Base-by-base conservation (phyloP, 371 early-diverging fungal genomes). In the Saksenaea oblongispora region DNA sequence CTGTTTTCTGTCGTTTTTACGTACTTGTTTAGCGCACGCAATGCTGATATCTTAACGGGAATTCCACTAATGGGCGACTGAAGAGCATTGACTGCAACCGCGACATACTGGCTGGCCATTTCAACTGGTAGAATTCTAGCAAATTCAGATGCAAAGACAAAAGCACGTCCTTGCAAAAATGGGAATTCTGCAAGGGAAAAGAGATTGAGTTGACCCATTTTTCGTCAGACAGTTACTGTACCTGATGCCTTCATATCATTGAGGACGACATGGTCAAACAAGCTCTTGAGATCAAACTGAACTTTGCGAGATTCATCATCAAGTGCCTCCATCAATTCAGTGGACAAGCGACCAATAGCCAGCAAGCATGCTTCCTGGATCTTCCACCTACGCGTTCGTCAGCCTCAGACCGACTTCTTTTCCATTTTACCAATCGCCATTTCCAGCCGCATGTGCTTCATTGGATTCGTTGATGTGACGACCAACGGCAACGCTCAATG, bases 91-190 rank as follows among this genome's bases (percentile, higher is more conserved):
- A 90, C 89, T 22, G 93, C 87, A 15, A 91, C 91, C 24, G 79
- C 69, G 24, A 95, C 83, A 71, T 90, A 93, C 36, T 90, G 86
- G 5, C 75, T 64, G 0, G 90, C 82, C 51, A 92, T 77, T 3
- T 87, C 81, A 3, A 75, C 64, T 5, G 94, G 94, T 17, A 94
- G 75, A 18, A 86, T 76, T n/a, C 82, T 78, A 3, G 91, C 89
- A 79, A 93, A 91, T 67, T 89, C 88, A 39, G 91, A 90, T 1
- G 93, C 87, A 82, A 95, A 93, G 11, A 94, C 89, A 53, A 97
- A 85, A 1, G 95, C 91, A 18, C 95, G 91, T 3, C 95, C 94
- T 73, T 94, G 94, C 63, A 92, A 84, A 69, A 92, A 93, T 2
- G 97, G 96, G 36, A 72, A 82, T 3, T 87, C 90, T 80, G 73